Evolutionary conservation across 2,329 filamentous ascomycete genomes (phyloP).

Genomic region (Trichophyton simii): DNA sequence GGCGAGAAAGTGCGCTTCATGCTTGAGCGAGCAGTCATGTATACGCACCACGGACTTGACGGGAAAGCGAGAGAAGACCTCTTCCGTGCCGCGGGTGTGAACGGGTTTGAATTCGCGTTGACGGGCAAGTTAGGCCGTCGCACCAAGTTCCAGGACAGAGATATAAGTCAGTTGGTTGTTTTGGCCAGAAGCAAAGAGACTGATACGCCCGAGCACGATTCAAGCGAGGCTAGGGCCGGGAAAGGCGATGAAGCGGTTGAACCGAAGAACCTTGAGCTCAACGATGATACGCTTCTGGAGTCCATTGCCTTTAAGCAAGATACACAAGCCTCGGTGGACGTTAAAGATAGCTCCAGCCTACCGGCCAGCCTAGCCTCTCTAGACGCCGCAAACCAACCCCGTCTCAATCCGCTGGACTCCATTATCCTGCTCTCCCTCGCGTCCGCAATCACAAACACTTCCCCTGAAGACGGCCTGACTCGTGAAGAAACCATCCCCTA

Average conservation of each 20-base stretch:
- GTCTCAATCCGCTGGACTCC: slow-evolving; percentile 71
- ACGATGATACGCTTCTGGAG: slow-evolving; percentile 88
- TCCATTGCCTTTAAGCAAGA: slow-evolving; percentile 63
- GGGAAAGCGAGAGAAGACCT: slow-evolving; percentile 60
- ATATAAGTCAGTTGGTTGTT: slow-evolving; percentile 75
- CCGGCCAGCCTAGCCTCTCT: slow-evolving; percentile 51
- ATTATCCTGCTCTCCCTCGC: slow-evolving; percentile 69
- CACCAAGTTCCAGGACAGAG: slow-evolving; percentile 33
- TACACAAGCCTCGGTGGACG: slow-evolving; percentile 21
- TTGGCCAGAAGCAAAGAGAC: slow-evolving; percentile 57
- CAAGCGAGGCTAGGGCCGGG: not conserved
- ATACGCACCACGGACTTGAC: slow-evolving; percentile 74
- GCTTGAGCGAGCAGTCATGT: slow-evolving; percentile 69
- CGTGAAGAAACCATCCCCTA: slow-evolving; percentile 91
- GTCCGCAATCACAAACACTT: slow-evolving; percentile 81
- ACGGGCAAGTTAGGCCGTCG: slow-evolving; percentile 71
- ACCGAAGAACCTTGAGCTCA: slow-evolving; percentile 63
- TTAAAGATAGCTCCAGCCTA: slow-evolving; percentile 39
- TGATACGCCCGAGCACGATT: not conserved
- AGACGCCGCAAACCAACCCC: slow-evolving; percentile 67
- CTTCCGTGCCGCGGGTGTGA: slow-evolving; percentile 50
- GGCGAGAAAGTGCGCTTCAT: slow-evolving; percentile 45
- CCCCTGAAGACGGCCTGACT: slow-evolving; percentile 71
- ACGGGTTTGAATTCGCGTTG: slow-evolving; percentile 67
- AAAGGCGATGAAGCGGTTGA: slow-evolving; percentile 5